Conservation (phyloP, 2,329 filamentous ascomycete genomes). For the Penicillium palitans region DNA sequence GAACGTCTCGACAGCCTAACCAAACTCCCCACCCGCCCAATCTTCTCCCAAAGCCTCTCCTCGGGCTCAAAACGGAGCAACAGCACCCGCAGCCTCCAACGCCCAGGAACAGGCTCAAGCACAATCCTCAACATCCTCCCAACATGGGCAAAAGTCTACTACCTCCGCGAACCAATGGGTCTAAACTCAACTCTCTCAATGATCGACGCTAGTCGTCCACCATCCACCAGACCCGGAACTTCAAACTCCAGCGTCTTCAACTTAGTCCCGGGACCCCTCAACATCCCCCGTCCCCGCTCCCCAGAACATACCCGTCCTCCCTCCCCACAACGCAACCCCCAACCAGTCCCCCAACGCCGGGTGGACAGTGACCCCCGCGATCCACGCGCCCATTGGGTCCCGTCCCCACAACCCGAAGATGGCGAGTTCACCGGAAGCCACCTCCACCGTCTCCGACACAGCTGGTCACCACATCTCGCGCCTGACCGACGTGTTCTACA, state of each 20-base stretch:
- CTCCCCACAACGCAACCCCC: slow-evolving; percentile 4
- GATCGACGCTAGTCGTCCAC: slow-evolving; percentile 27
- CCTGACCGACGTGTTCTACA: slow-evolving; percentile 60
- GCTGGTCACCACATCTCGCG: slow-evolving; percentile 73
- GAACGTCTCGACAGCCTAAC: slow-evolving; percentile 41
- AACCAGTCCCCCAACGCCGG: slow-evolving; percentile 22
- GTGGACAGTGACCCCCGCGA: slow-evolving; percentile 39
- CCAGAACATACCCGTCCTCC: slow-evolving; percentile 12
- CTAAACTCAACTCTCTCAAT: slow-evolving; percentile 47
- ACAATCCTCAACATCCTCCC: slow-evolving; percentile 47
- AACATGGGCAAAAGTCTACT: slow-evolving; percentile 63
- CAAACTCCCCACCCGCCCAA: slow-evolving; percentile 37
- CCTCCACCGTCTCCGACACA: slow-evolving; percentile 53
- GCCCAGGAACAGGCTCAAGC: slow-evolving; percentile 48
- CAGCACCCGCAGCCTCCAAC: slow-evolving; percentile 38
- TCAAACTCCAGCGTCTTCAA: slow-evolving; percentile 34
- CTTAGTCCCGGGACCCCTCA: slow-evolving; percentile 34
- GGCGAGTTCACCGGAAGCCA: slow-evolving; percentile 30
- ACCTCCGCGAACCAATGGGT: slow-evolving; percentile 64
- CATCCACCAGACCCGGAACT: slow-evolving; percentile 32
- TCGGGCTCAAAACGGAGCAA: slow-evolving; percentile 44
- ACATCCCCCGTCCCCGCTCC: slow-evolving; percentile 21
- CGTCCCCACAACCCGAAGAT: slow-evolving; percentile 30
- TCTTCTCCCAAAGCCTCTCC: slow-evolving; percentile 42
- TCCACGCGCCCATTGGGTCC: slow-evolving; percentile 47